phyloP scores from a whole-genome alignment of 2,329 filamentous ascomycete species.

The Mariannaea sp. region DNA sequence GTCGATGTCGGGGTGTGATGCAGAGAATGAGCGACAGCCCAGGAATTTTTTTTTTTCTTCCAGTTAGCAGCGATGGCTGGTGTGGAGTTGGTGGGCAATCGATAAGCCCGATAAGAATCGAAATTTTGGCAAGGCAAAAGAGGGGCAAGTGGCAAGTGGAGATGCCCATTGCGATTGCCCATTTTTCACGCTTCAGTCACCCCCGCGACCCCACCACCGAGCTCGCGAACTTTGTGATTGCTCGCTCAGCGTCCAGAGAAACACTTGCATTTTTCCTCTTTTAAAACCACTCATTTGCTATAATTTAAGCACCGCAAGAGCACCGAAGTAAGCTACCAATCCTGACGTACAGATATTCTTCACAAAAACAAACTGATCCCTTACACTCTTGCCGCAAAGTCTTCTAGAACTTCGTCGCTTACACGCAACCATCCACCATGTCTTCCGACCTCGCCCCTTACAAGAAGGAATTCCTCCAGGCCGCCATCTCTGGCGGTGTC shows the following conservation, averaged over 20 bases:
- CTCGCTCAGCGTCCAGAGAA: background rate
- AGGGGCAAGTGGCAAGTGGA: background rate
- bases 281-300: background rate
- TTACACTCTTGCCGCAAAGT: too few relatives aligned
- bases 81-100: background rate
- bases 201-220: slow-evolving; percentile 1
- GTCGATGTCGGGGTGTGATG: background rate
- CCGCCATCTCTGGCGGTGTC: slow-evolving; percentile 69
- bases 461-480: slow-evolving; percentile 74
- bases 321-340: background rate
- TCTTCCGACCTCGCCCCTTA: slow-evolving; percentile 58
- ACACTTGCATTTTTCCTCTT: background rate
- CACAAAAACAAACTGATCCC: too few relatives aligned
- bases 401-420: too few relatives aligned
- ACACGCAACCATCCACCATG: slow-evolving; percentile 41
- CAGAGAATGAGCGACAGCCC: background rate
- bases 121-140: background rate
- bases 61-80: background rate
- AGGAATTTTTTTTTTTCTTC: background rate
- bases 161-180: background rate
- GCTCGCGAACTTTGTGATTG: too few relatives aligned
- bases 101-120: slow-evolving; percentile 1
- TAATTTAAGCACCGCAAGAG: background rate
- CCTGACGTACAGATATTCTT: too few relatives aligned
- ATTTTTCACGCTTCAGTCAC: background rate